phyloP scores from a whole-genome alignment of 169 alveolate species.

The Perkinsus chesapeaki region DNA sequence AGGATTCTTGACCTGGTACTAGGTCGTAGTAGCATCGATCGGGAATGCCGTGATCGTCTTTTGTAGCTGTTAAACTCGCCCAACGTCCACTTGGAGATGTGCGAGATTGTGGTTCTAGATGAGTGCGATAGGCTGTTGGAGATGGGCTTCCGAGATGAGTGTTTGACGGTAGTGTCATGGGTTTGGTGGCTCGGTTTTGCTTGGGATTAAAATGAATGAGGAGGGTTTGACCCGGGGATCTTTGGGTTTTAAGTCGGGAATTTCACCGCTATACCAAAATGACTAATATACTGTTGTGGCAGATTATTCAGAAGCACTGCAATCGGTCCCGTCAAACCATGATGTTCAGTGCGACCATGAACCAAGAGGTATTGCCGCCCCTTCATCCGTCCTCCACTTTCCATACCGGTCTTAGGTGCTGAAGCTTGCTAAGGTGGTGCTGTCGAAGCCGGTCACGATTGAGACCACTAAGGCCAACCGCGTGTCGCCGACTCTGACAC shows the following conservation, averaged over 20 bases:
- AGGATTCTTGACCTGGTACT: constrained; percentile 81
- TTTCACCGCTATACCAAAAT: not conserved
- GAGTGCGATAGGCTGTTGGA: constrained; percentile 93
- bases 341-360: constrained; percentile 78
- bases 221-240: not conserved
- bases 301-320: constrained; percentile 34
- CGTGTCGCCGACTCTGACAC: not conserved
- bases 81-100: constrained; percentile 54
- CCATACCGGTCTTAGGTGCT: not conserved
- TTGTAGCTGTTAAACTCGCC: constrained; percentile 23
- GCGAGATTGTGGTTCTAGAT: constrained; percentile 81
- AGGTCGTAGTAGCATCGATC: not conserved
- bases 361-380: constrained; percentile 53
- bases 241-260: not conserved
- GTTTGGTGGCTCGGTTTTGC: constrained; percentile 18
- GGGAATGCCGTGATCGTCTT: not conserved
- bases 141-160: constrained; percentile 84
- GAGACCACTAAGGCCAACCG: not conserved
- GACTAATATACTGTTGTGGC: not conserved
- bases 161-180: not conserved
- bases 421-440: constrained; percentile 62
- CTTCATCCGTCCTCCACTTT: not conserved
- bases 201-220: not conserved
- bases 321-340: constrained; percentile 60
- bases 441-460: constrained; percentile 52